A percentile compares a stretch with the other conserved stretches of the same genome.
Evolutionary conservation across 305 asterid genomes (phyloP).

Genomic region (Withania somnifera): DNA sequence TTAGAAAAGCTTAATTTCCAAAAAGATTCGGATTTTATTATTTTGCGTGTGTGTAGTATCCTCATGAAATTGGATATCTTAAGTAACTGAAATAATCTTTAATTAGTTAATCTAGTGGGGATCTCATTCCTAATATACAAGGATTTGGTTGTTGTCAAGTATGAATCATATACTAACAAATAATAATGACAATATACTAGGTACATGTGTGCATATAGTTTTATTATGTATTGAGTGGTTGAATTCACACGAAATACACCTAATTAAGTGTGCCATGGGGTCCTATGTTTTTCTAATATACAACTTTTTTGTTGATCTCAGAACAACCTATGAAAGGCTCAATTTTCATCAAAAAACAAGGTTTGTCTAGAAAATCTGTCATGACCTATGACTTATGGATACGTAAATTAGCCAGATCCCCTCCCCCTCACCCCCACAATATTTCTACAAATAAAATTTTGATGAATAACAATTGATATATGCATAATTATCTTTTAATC

Average conservation of each 20-base stretch:
- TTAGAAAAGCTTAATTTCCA: background rate
- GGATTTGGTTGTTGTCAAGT: background rate
- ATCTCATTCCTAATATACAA: background rate
- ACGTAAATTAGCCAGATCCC: background rate
- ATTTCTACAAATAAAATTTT: no score
- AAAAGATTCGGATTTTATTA: background rate
- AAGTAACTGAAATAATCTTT: background rate
- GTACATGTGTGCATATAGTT: background rate
- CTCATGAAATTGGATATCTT: background rate
- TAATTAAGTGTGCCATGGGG: background rate
- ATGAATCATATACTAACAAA: background rate
- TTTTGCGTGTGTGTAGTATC: background rate
- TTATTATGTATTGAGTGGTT: background rate
- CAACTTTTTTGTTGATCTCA: conserved; percentile 32
- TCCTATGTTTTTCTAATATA: background rate
- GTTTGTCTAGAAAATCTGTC: background rate
- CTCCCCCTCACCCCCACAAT: no score
- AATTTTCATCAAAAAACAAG: background rate
- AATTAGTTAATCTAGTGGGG: background rate
- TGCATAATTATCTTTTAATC: background rate
- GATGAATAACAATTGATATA: background rate
- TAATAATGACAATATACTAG: background rate
- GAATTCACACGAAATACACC: conserved; percentile 2
- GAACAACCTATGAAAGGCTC: conserved; percentile 15
- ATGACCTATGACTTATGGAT: background rate